Evolutionary conservation across 768 basidiomycete species (phyloP), one percentile per base, ranked within the genome.

Genomic region (Suillus sp.): DNA sequence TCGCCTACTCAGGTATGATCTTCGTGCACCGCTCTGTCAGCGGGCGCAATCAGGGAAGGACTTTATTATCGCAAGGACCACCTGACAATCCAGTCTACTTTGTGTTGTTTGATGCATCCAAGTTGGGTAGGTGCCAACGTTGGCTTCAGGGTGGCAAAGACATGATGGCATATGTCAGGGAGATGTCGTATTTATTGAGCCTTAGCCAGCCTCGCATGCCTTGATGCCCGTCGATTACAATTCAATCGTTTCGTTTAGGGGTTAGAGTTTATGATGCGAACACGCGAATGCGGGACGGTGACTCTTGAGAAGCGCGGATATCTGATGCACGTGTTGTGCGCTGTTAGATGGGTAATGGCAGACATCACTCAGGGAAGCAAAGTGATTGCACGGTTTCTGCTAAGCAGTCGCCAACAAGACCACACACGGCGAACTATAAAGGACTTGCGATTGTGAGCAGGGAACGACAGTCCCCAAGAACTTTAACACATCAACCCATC

Each of bases 1-100:
- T 98, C 68, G 86, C 89, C 34, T 99, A 98, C 78, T 85, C 93
- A 9, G 91, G 88, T 9, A 81, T 83, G 59, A 87, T 94, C 59
- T 96, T 94, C 72, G 81, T 91, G 30, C 89, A 86, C 73, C 86
- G 93, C 72, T 83, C 51, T 83, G 83, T 60, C 80, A 96, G 68
- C 82, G 92, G 58, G 79, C 81, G 62, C 86, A 88, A 43, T 81
- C 83, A 40, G 93, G 92, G 0, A 86, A 90, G 62, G 91, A 47
- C 22, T 6, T 22, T 14, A 47, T 47, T 2, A 47, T 2, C 13
- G 95, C 78, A 89, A 88, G 77, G 93, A 89, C 66, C 91, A 95
- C 1, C 93, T 93, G 38, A 91, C 89, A 1, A 72, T 88, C 4
- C 78, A 32, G 32, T 95, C 27, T 93, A 91, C 67, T 67, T 85